These are phyloP conservation scores for Oryza rufipogon DNA, from an alignment of 176 grass and related monocot genomes.

Conservation along the genomic window DNA sequence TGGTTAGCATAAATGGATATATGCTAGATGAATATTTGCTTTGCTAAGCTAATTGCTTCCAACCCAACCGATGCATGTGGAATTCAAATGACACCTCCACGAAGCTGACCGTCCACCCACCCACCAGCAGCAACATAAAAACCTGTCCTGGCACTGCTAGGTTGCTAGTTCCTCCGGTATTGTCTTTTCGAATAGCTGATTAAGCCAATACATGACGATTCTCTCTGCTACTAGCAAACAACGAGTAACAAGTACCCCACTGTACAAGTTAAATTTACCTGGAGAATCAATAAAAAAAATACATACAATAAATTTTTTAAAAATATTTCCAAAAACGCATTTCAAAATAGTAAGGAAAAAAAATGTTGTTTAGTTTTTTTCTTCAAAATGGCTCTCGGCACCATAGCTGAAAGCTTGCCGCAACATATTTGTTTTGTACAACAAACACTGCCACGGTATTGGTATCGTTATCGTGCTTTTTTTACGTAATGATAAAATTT, in stretches of 20 bases:
- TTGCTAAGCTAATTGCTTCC: background rate
- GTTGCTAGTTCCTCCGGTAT: background rate
- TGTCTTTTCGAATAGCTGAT: background rate
- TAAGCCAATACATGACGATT: background rate
- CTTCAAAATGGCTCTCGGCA: too few species aligned
- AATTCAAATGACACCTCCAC: background rate
- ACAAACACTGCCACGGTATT: too few species aligned
- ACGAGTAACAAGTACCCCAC: background rate
- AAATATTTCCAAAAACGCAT: too few species aligned
- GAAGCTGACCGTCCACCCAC: background rate
- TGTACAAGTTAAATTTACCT: too few species aligned
- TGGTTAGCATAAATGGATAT: background rate
- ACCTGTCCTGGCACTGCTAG: background rate
- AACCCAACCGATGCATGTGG: background rate
- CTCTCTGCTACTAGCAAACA: background rate
- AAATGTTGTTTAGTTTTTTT: too few species aligned
- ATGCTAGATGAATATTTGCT: background rate
- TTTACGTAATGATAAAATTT: too few species aligned
- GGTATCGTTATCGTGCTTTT: too few species aligned
- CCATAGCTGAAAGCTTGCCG: too few species aligned
- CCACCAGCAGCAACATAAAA: background rate
- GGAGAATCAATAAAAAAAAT: too few species aligned
- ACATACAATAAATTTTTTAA: too few species aligned
- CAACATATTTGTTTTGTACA: too few species aligned
- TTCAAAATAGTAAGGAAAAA: too few species aligned